Conservation (phyloP, 2,329 filamentous ascomycete genomes). For the Calonectria hongkongensis region DNA sequence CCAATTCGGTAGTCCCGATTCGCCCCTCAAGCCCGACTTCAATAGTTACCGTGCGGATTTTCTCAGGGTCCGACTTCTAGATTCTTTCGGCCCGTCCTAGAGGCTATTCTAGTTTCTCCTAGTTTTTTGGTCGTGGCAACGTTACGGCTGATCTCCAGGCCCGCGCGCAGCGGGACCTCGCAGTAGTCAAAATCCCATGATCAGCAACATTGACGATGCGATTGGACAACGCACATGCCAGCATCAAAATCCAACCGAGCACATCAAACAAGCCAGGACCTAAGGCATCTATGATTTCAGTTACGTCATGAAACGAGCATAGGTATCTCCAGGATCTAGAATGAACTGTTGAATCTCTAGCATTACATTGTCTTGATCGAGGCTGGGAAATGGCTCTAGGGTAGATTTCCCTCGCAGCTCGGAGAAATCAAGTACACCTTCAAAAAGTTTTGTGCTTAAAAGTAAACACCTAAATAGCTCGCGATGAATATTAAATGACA, state of each 20-base stretch:
- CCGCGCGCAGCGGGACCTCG: background rate
- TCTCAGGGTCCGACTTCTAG: background rate
- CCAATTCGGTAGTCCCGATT: constrained; percentile 1
- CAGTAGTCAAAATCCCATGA: too few relatives aligned
- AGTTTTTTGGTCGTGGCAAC: constrained; percentile 1
- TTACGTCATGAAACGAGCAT: background rate
- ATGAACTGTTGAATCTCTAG: background rate
- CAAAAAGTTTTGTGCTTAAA: too few relatives aligned
- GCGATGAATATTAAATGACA: too few relatives aligned
- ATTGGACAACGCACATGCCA: background rate
- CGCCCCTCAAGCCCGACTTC: background rate
- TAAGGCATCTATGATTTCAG: background rate
- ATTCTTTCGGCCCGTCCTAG: background rate
- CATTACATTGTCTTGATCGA: background rate
- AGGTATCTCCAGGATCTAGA: background rate
- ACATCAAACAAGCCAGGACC: background rate
- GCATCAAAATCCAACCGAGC: background rate
- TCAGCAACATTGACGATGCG: background rate
- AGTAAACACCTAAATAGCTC: too few relatives aligned
- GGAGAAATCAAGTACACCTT: too few relatives aligned
- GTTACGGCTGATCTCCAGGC: background rate
- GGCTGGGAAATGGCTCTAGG: background rate
- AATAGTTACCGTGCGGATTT: background rate
- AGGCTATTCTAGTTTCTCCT: background rate
- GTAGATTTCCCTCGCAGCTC: background rate